Conservation (phyloP, 768 basidiomycete genomes). For the Terana coerulea region DNA sequence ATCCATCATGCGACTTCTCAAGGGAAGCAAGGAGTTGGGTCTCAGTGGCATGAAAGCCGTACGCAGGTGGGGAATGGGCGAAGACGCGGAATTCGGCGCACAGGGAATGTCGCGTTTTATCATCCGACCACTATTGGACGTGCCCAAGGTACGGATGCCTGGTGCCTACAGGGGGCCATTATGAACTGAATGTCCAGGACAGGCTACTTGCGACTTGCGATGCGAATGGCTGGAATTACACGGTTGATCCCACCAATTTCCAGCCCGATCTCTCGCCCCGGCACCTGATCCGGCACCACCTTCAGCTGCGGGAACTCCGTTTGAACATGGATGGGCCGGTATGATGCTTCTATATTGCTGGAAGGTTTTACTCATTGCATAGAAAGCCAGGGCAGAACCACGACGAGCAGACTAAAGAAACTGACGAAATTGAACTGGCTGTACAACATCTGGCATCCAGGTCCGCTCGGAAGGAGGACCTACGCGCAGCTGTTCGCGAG, state of each 20-base stretch:
- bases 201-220: conserved; percentile 79
- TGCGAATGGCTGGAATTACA: conserved; percentile 54
- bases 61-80: conserved; percentile 81
- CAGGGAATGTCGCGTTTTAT: conserved; percentile 68
- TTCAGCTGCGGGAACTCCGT: no score
- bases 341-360: no score
- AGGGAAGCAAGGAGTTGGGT: conserved; percentile 52
- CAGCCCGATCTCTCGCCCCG: conserved; percentile 69
- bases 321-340: no score
- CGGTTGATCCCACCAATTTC: conserved; percentile 68
- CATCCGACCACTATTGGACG: conserved; percentile 62
- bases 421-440: no score
- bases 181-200: conserved; percentile 41
- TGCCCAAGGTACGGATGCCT: conserved; percentile 56
- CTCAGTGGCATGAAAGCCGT: conserved; percentile 64
- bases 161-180: neutral
- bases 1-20: conserved; percentile 61
- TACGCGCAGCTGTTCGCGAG: neutral
- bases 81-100: conserved; percentile 29
- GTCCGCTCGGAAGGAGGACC: neutral
- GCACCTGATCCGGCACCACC: conserved; percentile 62
- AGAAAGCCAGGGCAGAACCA: no score
- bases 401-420: no score
- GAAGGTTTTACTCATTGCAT: no score
- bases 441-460: neutral